A percentile compares a stretch with the other conserved stretches of the same genome.
Evolutionary conservation across 108 stramenopile species (phyloP).

Genomic region (Skeletonema tropicum): DNA sequence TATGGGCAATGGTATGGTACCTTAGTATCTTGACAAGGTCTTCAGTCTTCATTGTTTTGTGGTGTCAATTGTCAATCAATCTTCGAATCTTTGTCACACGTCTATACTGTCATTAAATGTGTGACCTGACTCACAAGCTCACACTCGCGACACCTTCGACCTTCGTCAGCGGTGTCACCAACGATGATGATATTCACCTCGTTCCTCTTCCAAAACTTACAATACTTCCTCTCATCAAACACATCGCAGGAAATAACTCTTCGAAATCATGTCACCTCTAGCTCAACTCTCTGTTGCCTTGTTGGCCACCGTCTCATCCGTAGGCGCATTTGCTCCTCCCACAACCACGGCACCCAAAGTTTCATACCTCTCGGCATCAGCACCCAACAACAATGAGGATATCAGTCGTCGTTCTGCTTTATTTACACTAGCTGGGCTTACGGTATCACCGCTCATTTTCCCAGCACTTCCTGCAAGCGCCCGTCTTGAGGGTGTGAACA

Average conservation of each 20-base stretch:
- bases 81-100: too few relatives aligned
- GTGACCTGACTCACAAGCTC: too few relatives aligned
- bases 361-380: background rate
- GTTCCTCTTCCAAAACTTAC: too few relatives aligned
- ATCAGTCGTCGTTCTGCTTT: conserved; percentile 26
- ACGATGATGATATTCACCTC: too few relatives aligned
- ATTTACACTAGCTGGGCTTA: conserved; percentile 9
- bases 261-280: conserved; percentile 2
- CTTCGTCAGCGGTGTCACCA: too few relatives aligned
- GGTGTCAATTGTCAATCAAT: too few relatives aligned
- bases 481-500: conserved; percentile 84
- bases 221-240: background rate
- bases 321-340: background rate
- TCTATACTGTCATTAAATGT: too few relatives aligned
- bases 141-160: too few relatives aligned
- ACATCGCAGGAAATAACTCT: background rate
- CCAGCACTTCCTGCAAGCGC: conserved; percentile 52
- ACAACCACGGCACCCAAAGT: background rate
- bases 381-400: background rate
- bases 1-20: too few relatives aligned
- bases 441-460: conserved; percentile 12
- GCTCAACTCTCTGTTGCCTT: conserved; percentile 5
- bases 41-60: too few relatives aligned
- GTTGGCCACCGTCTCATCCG: background rate
- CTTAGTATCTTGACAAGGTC: too few relatives aligned